A percentile compares a stretch with the other conserved stretches of the same genome.
Evolutionary conservation across 345 rosid genomes (phyloP).

Genomic region (Camelina neglecta): DNA sequence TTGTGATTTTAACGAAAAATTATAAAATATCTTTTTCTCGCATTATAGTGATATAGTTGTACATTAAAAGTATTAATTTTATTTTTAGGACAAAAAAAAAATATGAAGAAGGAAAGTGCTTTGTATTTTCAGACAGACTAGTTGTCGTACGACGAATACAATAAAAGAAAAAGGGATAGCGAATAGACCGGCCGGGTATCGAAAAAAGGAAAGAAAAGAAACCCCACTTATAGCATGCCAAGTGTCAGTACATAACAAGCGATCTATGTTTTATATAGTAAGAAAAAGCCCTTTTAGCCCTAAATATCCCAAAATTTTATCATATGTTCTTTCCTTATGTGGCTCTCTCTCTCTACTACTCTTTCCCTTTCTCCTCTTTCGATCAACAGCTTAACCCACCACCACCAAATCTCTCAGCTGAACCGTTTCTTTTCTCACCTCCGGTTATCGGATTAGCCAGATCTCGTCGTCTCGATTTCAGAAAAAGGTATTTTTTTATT

Average conservation of each 20-base stretch:
- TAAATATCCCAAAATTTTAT: conserved; percentile 18
- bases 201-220: neutral
- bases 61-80: neutral
- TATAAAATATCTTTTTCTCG: neutral
- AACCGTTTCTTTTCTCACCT: neutral
- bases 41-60: neutral
- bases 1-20: neutral
- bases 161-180: neutral
- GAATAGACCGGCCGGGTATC: neutral
- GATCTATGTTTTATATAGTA: conserved; percentile 36
- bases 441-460: conserved; percentile 4
- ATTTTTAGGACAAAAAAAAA: neutral
- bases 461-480: conserved; percentile 13
- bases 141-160: neutral
- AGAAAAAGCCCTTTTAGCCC: conserved; percentile 14
- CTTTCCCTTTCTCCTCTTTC: conserved; percentile 6
- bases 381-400: neutral
- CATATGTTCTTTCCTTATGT: conserved; percentile 39
- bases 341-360: conserved; percentile 12
- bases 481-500: neutral
- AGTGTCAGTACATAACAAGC: conserved; percentile 30
- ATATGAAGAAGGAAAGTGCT: neutral
- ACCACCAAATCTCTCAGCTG: neutral
- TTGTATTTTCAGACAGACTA: neutral
- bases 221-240: conserved; percentile 27